A percentile compares a stretch with the other conserved stretches of the same genome.
phyloP scores from a whole-genome alignment of 2,329 filamentous ascomycete genomes.

The Ascosphaera apis region DNA sequence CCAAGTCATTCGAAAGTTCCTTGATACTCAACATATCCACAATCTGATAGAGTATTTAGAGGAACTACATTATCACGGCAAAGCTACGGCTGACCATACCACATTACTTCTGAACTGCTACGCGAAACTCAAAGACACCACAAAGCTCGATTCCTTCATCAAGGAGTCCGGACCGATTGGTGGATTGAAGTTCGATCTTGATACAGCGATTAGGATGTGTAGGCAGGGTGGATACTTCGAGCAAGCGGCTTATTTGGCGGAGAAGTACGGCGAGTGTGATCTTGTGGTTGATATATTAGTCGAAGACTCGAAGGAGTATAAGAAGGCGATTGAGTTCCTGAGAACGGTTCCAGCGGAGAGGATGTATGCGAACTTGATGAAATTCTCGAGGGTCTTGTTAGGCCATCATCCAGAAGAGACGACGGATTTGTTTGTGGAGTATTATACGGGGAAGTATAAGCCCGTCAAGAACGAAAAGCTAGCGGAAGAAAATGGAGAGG shows the following conservation, averaged over 20 bases:
- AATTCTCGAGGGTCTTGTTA: slow-evolving; percentile 76
- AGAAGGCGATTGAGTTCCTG: slow-evolving; percentile 54
- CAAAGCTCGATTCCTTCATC: slow-evolving; percentile 90
- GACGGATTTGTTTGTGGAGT: slow-evolving; percentile 76
- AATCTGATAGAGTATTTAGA: slow-evolving; percentile 95
- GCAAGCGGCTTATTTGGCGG: slow-evolving; percentile 84
- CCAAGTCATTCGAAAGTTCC: slow-evolving; percentile 87
- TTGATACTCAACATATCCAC: slow-evolving; percentile 92
- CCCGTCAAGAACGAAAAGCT: slow-evolving; percentile 26
- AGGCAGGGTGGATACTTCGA: slow-evolving; percentile 92
- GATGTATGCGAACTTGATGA: slow-evolving; percentile 78
- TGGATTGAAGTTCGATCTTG: slow-evolving; percentile 85
- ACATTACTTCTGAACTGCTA: slow-evolving; percentile 92
- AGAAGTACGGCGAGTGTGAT: slow-evolving; percentile 81
- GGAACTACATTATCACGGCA: slow-evolving; percentile 81
- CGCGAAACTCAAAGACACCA: slow-evolving; percentile 89
- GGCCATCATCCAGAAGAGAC: slow-evolving; percentile 65
- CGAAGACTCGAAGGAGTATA: slow-evolving; percentile 80
- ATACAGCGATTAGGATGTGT: slow-evolving; percentile 94
- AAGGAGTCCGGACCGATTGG: slow-evolving; percentile 48
- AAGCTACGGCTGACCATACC: slow-evolving; percentile 84
- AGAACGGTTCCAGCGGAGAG: slow-evolving; percentile 64
- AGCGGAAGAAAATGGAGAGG: slow-evolving; percentile 19
- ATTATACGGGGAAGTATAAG: slow-evolving; percentile 69
- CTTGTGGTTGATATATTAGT: slow-evolving; percentile 89